A percentile compares a stretch with the other conserved stretches of the same genome.
These are phyloP conservation scores for Pseudozyma pruni DNA, from an alignment of 1,284 basidiomycete genomes.

Conservation along the genomic window DNA sequence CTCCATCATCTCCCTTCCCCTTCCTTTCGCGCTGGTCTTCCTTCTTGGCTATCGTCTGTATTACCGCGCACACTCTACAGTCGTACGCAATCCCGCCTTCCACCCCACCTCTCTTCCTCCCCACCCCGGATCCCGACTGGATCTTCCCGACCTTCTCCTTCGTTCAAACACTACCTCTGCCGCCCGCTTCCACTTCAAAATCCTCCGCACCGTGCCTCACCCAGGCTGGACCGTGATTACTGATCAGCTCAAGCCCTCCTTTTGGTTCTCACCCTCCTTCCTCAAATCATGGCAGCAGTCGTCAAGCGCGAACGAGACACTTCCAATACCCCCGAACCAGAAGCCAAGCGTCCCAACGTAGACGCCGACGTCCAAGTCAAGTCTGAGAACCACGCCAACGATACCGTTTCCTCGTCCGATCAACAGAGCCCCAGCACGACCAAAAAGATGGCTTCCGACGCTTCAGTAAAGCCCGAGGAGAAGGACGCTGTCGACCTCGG, in stretches of 20 bases:
- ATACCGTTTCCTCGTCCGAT: constrained; percentile 11
- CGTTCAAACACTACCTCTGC: constrained; percentile 6
- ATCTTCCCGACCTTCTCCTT: constrained; percentile 3
- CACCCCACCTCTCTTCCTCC: constrained; percentile 7
- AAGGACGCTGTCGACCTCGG: constrained; percentile 56
- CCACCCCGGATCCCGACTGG: constrained; percentile 12
- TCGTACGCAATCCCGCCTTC: constrained; percentile 37
- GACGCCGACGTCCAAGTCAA: constrained; percentile 25
- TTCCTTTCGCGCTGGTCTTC: constrained; percentile 1
- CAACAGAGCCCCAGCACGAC: background rate
- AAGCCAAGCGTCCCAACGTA: constrained; percentile 51
- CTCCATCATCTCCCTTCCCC: constrained; percentile 6
- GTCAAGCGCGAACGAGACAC: constrained; percentile 55
- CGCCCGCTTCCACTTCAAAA: constrained; percentile 17
- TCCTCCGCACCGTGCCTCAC: constrained; percentile 16
- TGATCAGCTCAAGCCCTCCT: constrained; percentile 34
- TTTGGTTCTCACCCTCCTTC: constrained; percentile 13
- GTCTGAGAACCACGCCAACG: constrained; percentile 9
- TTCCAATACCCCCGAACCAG: constrained; percentile 46
- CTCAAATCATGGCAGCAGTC: constrained; percentile 55
- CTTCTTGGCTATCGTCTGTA: background rate
- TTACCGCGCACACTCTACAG: constrained; percentile 15
- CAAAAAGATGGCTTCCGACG: constrained; percentile 44
- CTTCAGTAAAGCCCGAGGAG: constrained; percentile 43
- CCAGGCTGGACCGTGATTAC: constrained; percentile 37